Conservation (phyloP, 2,329 filamentous ascomycete species). For the Sporothrix phasma region DNA sequence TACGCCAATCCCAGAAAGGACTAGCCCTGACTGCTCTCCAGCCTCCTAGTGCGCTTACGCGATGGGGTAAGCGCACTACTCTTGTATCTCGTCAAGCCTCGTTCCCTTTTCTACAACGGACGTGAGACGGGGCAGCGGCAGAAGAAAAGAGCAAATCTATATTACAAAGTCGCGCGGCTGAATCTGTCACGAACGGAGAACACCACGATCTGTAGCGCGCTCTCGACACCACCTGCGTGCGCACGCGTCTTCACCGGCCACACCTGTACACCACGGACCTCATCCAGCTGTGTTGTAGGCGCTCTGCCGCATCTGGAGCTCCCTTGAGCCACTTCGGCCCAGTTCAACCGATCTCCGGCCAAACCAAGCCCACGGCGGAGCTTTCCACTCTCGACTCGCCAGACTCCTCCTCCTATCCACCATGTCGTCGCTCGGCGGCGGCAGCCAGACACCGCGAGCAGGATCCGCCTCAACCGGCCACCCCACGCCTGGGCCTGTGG, state of each 20-base stretch:
- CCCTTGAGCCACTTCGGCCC: neutral
- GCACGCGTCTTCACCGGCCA: neutral
- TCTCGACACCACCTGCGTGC: neutral
- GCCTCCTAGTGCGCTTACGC: neutral
- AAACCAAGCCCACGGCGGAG: too few species aligned
- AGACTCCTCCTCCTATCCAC: neutral
- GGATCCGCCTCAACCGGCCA: neutral
- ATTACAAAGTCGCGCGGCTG: neutral
- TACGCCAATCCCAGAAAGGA: neutral
- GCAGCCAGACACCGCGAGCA: constrained; percentile 8
- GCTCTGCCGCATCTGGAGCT: neutral
- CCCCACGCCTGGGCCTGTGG: constrained; percentile 3
- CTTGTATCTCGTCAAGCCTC: neutral
- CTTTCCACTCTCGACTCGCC: neutral
- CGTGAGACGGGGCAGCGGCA: constrained; percentile 1
- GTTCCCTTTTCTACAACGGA: neutral
- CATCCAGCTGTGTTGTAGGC: neutral
- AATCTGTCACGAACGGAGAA: neutral
- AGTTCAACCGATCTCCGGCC: neutral
- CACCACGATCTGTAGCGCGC: too few species aligned
- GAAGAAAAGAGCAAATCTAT: neutral
- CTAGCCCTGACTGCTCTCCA: neutral
- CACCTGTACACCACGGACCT: neutral
- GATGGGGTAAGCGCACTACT: neutral
- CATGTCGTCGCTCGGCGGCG: constrained; percentile 6